These are phyloP conservation scores for Candida ipomoeae DNA, from an alignment of 805 yeast genomes.

Conservation along the genomic window DNA sequence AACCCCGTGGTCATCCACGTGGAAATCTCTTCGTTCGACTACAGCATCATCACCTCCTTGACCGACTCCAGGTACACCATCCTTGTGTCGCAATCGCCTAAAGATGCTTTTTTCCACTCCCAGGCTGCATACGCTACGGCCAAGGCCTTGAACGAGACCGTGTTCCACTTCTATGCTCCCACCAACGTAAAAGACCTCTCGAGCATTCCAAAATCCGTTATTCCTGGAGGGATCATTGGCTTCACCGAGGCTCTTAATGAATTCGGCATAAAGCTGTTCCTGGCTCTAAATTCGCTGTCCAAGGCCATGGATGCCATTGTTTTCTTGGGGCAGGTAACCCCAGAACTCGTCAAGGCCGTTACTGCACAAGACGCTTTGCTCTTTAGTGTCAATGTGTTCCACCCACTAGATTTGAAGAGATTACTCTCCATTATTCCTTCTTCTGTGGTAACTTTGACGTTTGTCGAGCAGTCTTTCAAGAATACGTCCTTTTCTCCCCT, in stretches of 20 bases:
- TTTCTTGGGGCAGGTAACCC: slow-evolving; percentile 56
- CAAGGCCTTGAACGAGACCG: slow-evolving; percentile 46
- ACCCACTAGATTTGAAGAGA: slow-evolving; percentile 63
- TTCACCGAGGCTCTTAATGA: slow-evolving; percentile 22
- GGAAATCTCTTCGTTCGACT: slow-evolving; percentile 58
- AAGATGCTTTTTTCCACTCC: slow-evolving; percentile 52
- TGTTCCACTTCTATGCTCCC: slow-evolving; percentile 64
- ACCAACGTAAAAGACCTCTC: slow-evolving; percentile 17
- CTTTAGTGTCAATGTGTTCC: slow-evolving; percentile 58
- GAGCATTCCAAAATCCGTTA: background rate
- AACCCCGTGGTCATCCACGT: slow-evolving; percentile 57
- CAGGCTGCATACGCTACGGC: slow-evolving; percentile 59
- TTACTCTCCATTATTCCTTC: slow-evolving; percentile 51
- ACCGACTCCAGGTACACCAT: slow-evolving; percentile 65
- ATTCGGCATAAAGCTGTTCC: slow-evolving; percentile 29
- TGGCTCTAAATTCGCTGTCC: slow-evolving; percentile 22
- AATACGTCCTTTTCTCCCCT: slow-evolving; percentile 55
- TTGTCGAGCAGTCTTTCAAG: slow-evolving; percentile 58
- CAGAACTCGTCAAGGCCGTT: slow-evolving; percentile 40
- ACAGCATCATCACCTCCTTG: slow-evolving; percentile 62
- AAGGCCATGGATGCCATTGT: slow-evolving; percentile 51
- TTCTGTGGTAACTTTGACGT: slow-evolving; percentile 51
- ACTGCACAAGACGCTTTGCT: slow-evolving; percentile 41
- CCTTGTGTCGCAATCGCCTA: slow-evolving; percentile 59
- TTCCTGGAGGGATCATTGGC: slow-evolving; percentile 3